These are phyloP conservation scores for Eurotiales sp. DNA, from an alignment of 2,329 filamentous ascomycete genomes.

Conservation along the genomic window DNA sequence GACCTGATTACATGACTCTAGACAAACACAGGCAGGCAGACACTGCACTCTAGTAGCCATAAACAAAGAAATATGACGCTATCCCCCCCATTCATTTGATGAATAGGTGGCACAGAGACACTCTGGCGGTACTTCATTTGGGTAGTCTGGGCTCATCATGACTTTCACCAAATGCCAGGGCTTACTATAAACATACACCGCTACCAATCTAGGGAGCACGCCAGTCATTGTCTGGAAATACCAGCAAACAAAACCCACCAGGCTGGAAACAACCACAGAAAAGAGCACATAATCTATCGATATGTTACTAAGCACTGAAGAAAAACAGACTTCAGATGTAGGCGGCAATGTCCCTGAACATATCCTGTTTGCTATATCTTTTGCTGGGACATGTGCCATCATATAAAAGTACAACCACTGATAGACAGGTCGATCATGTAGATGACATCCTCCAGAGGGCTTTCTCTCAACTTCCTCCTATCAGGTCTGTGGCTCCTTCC, in stretches of 20 bases:
- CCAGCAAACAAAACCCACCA: conserved; percentile 4
- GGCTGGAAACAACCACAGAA: not conserved
- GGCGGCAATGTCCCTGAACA: not conserved
- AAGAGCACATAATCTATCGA: not conserved
- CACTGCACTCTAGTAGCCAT: not conserved
- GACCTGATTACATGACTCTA: too few species aligned
- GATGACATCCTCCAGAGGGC: not conserved
- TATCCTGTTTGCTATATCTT: not conserved
- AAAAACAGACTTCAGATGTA: too few species aligned
- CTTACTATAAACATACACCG: not conserved
- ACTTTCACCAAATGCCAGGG: not conserved
- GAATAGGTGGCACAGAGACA: not conserved
- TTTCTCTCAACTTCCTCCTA: not conserved
- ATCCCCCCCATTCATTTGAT: not conserved
- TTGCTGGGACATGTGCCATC: not conserved
- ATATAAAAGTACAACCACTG: not conserved
- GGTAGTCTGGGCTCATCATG: not conserved
- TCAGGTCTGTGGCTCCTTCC: not conserved
- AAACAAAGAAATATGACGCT: not conserved
- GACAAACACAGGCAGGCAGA: too few species aligned
- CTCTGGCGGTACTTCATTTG: not conserved
- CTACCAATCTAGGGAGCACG: not conserved
- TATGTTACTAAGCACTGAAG: too few species aligned
- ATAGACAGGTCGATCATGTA: not conserved
- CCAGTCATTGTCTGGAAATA: not conserved